Evolutionary conservation across 2,329 filamentous ascomycete species (phyloP).

Genomic region (Clonostachys solani): DNA sequence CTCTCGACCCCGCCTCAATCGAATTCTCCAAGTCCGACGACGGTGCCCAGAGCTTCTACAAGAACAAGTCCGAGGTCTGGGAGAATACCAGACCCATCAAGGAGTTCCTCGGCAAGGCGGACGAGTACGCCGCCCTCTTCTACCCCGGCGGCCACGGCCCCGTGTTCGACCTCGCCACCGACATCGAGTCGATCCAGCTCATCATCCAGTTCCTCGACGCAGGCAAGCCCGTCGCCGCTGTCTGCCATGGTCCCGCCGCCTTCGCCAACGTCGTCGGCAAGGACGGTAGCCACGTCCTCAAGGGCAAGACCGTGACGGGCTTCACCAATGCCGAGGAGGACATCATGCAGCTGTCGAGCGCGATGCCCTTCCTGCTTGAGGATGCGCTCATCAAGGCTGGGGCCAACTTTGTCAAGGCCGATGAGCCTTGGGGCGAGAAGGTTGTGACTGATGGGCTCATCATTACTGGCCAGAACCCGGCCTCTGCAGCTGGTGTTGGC

Average conservation of each 20-base stretch:
- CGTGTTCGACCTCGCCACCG: constrained; percentile 62
- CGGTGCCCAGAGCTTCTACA: constrained; percentile 47
- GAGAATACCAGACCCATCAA: constrained; percentile 56
- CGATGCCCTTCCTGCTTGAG: constrained; percentile 57
- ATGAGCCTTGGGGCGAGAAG: constrained; percentile 41
- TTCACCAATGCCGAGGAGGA: constrained; percentile 57
- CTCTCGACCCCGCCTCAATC: constrained; percentile 56
- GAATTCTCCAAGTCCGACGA: constrained; percentile 49
- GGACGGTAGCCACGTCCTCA: constrained; percentile 48
- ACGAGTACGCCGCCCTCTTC: constrained; percentile 60
- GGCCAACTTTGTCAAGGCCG: constrained; percentile 52
- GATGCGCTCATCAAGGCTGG: constrained; percentile 45
- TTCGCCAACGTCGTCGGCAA: constrained; percentile 50
- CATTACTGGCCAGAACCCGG: constrained; percentile 56
- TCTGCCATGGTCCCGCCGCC: constrained; percentile 66
- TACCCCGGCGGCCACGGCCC: constrained; percentile 57
- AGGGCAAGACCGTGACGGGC: constrained; percentile 54
- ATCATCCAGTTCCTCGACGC: constrained; percentile 58
- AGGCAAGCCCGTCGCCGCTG: constrained; percentile 60
- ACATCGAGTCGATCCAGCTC: constrained; percentile 52
- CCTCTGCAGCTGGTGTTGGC: constrained; percentile 44
- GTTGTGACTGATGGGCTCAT: constrained; percentile 46
- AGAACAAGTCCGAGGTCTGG: constrained; percentile 55
- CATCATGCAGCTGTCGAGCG: constrained; percentile 40
- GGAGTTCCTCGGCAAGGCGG: constrained; percentile 48